phyloP scores from a whole-genome alignment of 1,139 yeast species.

The Hemisphaericaspora xylanilytica region DNA sequence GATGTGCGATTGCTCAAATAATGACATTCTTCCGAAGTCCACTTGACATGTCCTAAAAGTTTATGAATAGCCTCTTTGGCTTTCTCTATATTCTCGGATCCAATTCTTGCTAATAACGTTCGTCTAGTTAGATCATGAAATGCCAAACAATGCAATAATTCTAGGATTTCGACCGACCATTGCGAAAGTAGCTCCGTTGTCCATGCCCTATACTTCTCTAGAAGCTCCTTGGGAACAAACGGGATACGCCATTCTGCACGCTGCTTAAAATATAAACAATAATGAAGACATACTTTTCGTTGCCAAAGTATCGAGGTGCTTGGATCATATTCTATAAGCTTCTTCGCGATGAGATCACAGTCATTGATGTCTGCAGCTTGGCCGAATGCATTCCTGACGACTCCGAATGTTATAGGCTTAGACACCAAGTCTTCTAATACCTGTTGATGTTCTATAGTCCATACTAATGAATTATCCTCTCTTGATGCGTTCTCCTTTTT shows the following conservation, averaged over 20 bases:
- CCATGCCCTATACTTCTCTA: background rate
- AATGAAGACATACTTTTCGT: background rate
- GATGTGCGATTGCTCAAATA: background rate
- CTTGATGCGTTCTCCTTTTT: no score
- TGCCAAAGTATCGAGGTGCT: background rate
- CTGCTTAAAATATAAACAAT: background rate
- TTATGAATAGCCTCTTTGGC: background rate
- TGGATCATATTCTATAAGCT: background rate
- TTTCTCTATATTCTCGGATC: background rate
- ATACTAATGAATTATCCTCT: background rate
- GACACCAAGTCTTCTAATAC: background rate
- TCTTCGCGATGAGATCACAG: background rate
- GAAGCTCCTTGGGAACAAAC: background rate
- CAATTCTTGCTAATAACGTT: background rate
- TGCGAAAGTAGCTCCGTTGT: background rate
- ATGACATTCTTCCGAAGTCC: background rate
- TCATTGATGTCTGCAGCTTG: background rate
- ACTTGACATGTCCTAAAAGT: background rate
- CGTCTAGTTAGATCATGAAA: background rate
- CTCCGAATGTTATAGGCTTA: background rate
- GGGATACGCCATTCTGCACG: background rate
- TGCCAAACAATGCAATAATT: background rate
- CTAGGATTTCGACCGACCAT: background rate
- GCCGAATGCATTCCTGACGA: background rate
- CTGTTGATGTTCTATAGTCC: background rate